Conservation (phyloP, 768 basidiomycete genomes). For the Steccherinum ochraceum region DNA sequence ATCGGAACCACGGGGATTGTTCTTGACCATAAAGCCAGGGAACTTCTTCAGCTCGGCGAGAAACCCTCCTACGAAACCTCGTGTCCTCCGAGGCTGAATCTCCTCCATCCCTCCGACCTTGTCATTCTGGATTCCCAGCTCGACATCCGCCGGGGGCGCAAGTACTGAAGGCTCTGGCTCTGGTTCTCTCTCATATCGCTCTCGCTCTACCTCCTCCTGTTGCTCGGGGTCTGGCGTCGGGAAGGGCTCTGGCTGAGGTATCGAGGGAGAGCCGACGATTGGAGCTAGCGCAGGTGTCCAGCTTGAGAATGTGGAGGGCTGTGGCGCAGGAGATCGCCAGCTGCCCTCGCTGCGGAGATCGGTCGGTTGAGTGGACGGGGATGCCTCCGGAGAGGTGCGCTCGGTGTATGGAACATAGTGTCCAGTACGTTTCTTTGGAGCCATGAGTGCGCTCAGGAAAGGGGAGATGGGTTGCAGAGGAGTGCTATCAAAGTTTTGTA, state of each 20-base stretch:
- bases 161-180: not conserved
- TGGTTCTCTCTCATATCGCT: not conserved
- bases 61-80: not conserved
- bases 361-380: not conserved
- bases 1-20: not conserved
- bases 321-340: not conserved
- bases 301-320: not conserved
- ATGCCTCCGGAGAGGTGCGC: not conserved
- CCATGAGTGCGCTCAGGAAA: not conserved
- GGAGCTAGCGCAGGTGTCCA: not conserved
- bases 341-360: not conserved
- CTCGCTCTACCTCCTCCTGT: not conserved
- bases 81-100: not conserved
- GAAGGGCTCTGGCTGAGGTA: not conserved
- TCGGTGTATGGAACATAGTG: not conserved
- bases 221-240: not conserved
- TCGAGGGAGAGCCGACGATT: not conserved
- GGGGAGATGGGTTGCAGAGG: not conserved
- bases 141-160: not conserved
- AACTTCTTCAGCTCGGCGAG: not conserved
- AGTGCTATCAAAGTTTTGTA: not conserved
- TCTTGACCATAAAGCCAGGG: not conserved
- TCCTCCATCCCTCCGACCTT: not conserved
- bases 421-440: not conserved
- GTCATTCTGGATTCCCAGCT: not conserved